Base-by-base conservation (phyloP, 768 basidiomycete genomes). In the Rhodotorula toruloides region DNA sequence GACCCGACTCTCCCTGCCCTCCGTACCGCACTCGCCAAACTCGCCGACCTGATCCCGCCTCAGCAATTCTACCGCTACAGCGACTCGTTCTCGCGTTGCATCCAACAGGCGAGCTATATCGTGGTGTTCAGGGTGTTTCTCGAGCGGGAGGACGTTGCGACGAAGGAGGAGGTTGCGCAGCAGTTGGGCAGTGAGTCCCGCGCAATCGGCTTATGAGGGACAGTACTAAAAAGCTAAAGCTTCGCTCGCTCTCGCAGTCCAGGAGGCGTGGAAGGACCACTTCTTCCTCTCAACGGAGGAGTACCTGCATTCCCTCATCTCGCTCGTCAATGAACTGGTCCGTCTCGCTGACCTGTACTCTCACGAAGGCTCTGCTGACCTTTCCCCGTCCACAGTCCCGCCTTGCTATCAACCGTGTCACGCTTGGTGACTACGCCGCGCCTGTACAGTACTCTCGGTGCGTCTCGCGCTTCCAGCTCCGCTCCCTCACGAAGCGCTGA, bases 231-330 rank as follows among this genome's bases (percentile, higher is more conserved):
- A 6, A 32, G 25, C n/a, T 16, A 4, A 21, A 4, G 22, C 31
- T 27, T 6, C 21, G 14, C 48, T 13, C 43, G 19, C 5, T 8
- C 46, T 40, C 39, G n/a, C 54, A 78, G 78, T 79, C 58, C 59
- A 76, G 46, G 61, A 67, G 6, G 74, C 74, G 17, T 75, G 73
- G 67, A 57, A 65, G 2, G 76, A 76, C 42, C 73, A 75, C 27
- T 55, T 81, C 52, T 73, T 76, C 44, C 70, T 81, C 16, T 74
- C 76, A 4, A 77, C 79, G 4, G 80, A 81, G 54, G 80, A 81
- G 54, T 81, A 80, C 69, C 74, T 81, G 11, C 79, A 80, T 49
- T 77, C 76, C 19, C 76, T 81, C 19, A 79, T 81, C 48, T 77
- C 77, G 1, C 74, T 78, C 40, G 76, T 78, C 29, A 79, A 78